Evolutionary conservation across 176 grass and related monocot genomes (phyloP), one percentile per base, ranked within the genome.

Genomic region (Eremochloa ophiuroides): DNA sequence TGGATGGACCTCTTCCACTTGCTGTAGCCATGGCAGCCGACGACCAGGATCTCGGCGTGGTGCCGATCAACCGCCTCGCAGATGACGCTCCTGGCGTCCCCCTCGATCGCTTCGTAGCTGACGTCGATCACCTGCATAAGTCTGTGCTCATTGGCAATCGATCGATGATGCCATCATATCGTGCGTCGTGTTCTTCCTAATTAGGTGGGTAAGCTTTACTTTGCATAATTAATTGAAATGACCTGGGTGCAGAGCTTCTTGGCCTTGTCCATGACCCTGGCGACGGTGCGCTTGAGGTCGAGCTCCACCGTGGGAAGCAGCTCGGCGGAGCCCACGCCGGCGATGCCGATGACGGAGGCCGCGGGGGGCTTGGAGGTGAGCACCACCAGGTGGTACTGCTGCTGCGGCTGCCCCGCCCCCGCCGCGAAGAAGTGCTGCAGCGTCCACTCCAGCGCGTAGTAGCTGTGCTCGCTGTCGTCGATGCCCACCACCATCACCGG

Each of bases 381-480:
- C 39, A 88, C 82, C 26, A 89, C 62, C 34, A 94, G 88, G 39
- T 74, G 83, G 82, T 91, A 91, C 63, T 59, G 72, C 30, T 76
- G 81, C 8, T 30, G 6, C 76, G 63, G 69, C n/a, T n/a, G n/a
- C n/a, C n/a, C n/a, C n/a, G n/a, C n/a, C 0, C 61, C 73, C 0
- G 56, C 23, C 27, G 69, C 81, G 75, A 93, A 98, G 81, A 98
- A 98, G 80, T 93, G 95, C 44, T 23, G 77, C 38, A 98, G 79
- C 34, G 75, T 94, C 95, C 92, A 98, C 42, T 93, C 78, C 18
- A 98, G 86, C 23, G 90, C 88, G 83, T 98, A 84, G 84, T 84
- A 85, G 85, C 92, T 93, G 66, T 93, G 92, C 18, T 98, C 92
- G 86, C 95, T 93, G 35, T 98, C 92, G 74, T 98, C 90, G 79